A percentile compares a stretch with the other conserved stretches of the same genome.
These are phyloP conservation scores for Lactifluus piperatus DNA, from an alignment of 768 basidiomycete genomes.

Conservation along the genomic window DNA sequence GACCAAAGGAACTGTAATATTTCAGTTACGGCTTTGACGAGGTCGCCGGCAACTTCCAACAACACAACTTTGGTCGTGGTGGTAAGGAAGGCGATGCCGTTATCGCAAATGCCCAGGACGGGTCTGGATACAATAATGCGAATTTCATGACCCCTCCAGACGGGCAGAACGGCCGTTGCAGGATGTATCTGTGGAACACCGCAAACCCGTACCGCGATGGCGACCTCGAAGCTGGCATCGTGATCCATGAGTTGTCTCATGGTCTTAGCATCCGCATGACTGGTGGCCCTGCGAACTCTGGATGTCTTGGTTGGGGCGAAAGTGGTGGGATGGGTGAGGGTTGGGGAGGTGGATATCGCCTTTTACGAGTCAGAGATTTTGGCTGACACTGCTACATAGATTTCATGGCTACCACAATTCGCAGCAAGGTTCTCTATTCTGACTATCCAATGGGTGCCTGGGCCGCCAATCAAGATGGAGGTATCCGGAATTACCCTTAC, in stretches of 20 bases:
- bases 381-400: conserved; percentile 31
- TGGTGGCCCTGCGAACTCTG: conserved; percentile 87
- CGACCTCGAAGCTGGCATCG: conserved; percentile 93
- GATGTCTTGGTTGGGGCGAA: conserved; percentile 94
- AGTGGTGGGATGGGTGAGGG: conserved; percentile 97
- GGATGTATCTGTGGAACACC: conserved; percentile 97
- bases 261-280: conserved; percentile 91
- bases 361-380: background rate
- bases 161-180: conserved; percentile 83
- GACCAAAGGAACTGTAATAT: conserved; percentile 12
- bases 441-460: conserved; percentile 92
- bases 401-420: conserved; percentile 80
- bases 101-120: conserved; percentile 93
- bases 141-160: conserved; percentile 86
- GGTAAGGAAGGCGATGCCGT: conserved; percentile 84
- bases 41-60: conserved; percentile 92
- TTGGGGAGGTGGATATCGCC: conserved; percentile 59
- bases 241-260: conserved; percentile 85
- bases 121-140: conserved; percentile 85
- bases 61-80: conserved; percentile 90
- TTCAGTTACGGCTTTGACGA: conserved; percentile 88
- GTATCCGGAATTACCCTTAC: conserved; percentile 87
- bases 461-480: conserved; percentile 70
- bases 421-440: conserved; percentile 62
- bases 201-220: conserved; percentile 88